These are phyloP conservation scores for Pugionium cornutum DNA, from an alignment of 345 rosid genomes.

Conservation along the genomic window DNA sequence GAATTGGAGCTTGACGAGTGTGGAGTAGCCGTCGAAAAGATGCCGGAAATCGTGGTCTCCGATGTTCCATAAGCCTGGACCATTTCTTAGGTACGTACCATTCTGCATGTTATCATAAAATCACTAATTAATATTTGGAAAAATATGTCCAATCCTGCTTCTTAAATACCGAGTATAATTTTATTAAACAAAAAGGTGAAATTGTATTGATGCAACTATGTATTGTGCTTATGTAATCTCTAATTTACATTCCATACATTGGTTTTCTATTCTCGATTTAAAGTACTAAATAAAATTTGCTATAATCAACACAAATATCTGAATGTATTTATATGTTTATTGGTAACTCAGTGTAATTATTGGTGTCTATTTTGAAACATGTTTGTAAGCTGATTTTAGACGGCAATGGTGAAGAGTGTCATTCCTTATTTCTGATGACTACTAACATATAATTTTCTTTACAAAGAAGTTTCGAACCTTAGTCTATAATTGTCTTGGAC, in stretches of 20 bases:
- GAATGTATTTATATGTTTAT: neutral
- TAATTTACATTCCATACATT: no score
- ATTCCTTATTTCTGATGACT: no score
- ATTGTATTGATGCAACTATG: no score
- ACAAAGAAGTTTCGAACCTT: no score
- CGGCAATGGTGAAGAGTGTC: constrained; percentile 4
- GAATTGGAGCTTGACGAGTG: constrained; percentile 67
- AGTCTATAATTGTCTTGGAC: neutral
- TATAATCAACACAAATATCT: neutral
- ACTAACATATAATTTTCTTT: no score
- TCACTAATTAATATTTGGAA: neutral
- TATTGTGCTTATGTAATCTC: no score
- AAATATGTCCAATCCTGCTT: neutral
- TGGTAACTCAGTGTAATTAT: neutral
- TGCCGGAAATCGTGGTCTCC: constrained; percentile 84
- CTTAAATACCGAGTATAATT: neutral
- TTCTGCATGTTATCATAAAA: constrained; percentile 53
- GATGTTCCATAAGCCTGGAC: constrained; percentile 91
- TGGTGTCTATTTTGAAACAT: constrained; percentile 9
- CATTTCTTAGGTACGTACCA: constrained; percentile 91
- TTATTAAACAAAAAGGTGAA: no score
- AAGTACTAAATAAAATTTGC: no score
- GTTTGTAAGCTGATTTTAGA: neutral
- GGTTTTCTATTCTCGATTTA: no score
- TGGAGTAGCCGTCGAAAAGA: constrained; percentile 95